phyloP scores from a whole-genome alignment of 257 asterid species.

The Lycium ferocissimum region DNA sequence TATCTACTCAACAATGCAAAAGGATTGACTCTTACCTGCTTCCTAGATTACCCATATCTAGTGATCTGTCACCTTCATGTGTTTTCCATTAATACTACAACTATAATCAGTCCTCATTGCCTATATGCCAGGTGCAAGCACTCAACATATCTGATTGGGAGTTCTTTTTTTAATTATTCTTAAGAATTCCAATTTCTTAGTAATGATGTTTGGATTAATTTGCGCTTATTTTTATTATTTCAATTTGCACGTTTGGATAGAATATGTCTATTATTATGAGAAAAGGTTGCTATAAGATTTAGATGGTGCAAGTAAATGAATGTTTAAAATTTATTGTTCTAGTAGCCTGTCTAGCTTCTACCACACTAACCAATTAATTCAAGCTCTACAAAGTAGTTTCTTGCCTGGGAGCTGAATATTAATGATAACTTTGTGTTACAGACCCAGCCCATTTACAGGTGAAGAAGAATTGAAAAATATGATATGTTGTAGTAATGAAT shows the following conservation, averaged over 20 bases:
- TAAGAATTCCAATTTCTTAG: no score
- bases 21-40: not conserved
- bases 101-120: not conserved
- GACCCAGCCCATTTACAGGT: not conserved
- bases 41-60: slow-evolving; percentile 8
- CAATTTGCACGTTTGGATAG: not conserved
- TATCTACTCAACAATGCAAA: not conserved
- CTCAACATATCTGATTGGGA: not conserved
- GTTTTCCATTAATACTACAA: slow-evolving; percentile 11
- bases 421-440: no score
- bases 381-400: no score
- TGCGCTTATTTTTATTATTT: no score
- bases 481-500: not conserved
- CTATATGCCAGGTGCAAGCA: not conserved
- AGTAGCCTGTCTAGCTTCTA: not conserved
- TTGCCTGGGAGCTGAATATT: no score
- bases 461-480: not conserved
- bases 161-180: no score
- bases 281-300: not conserved
- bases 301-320: slow-evolving; percentile 19
- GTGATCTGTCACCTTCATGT: slow-evolving; percentile 13
- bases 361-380: not conserved
- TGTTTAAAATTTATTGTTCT: slow-evolving; percentile 18
- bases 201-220: no score
- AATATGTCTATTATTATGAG: not conserved